These are phyloP conservation scores for Pichia sp. DNA, from an alignment of 1,139 yeast genomes.

Conservation along the genomic window DNA sequence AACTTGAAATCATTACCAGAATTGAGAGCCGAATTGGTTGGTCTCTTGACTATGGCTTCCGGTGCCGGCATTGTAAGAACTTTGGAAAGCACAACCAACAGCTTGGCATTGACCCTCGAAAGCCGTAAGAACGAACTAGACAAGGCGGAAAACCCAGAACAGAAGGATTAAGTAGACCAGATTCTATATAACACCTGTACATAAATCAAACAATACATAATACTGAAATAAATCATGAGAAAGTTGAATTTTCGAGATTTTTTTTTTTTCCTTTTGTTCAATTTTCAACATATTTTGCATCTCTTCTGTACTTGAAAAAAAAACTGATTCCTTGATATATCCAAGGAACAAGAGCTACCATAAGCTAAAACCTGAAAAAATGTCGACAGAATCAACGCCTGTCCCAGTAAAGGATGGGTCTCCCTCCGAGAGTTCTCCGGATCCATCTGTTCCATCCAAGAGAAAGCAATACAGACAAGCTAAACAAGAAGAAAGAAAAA, in stretches of 20 bases:
- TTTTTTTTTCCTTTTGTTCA: neutral
- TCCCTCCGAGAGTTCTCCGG: neutral
- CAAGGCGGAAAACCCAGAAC: slow-evolving; percentile 17
- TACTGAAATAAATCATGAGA: neutral
- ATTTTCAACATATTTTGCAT: neutral
- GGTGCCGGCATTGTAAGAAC: slow-evolving; percentile 89
- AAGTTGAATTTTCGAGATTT: neutral
- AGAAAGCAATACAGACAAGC: slow-evolving; percentile 31
- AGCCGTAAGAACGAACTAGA: slow-evolving; percentile 28
- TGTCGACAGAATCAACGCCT: neutral
- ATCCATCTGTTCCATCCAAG: slow-evolving; percentile 19
- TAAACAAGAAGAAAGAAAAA: slow-evolving; percentile 29
- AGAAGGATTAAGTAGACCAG: neutral
- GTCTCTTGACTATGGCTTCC: slow-evolving; percentile 75
- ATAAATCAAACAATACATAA: neutral
- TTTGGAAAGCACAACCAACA: slow-evolving; percentile 61
- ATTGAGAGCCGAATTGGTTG: slow-evolving; percentile 77
- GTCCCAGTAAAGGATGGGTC: neutral
- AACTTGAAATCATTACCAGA: slow-evolving; percentile 66
- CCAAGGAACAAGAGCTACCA: too few relatives aligned
- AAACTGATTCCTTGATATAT: too few relatives aligned
- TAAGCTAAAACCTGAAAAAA: neutral
- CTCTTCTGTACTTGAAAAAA: neutral
- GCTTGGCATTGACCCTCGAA: slow-evolving; percentile 64
- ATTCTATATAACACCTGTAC: slow-evolving; percentile 1